Evolutionary conservation across 2,329 filamentous ascomycete species (phyloP).

Genomic region (Calonectria montana): DNA sequence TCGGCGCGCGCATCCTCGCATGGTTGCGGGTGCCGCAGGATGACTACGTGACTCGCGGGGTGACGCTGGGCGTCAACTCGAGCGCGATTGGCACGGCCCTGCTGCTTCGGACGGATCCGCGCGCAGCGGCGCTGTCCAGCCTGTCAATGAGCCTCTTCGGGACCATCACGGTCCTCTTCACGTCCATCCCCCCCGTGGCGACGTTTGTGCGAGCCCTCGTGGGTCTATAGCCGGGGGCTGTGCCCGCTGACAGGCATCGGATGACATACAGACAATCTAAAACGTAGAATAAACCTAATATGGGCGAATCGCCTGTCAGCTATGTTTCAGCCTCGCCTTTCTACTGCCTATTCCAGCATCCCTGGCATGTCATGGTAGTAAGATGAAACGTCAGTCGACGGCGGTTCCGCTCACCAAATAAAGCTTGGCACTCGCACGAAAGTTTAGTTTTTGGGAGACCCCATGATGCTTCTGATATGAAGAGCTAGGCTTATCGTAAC

Average conservation of each 20-base stretch:
- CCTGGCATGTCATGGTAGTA: slow-evolving; percentile 9
- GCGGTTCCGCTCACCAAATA: slow-evolving; percentile 4
- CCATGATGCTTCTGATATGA: slow-evolving; percentile 1
- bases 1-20: slow-evolving; percentile 62
- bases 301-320: not conserved
- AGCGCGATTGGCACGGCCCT: slow-evolving; percentile 70
- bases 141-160: slow-evolving; percentile 72
- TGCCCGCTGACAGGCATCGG: not conserved
- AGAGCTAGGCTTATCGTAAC: not conserved
- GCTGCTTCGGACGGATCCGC: slow-evolving; percentile 65
- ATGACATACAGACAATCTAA: slow-evolving; percentile 6
- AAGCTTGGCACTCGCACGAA: slow-evolving; percentile 1
- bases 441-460: not conserved
- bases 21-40: slow-evolving; percentile 67
- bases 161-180: slow-evolving; percentile 68
- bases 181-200: slow-evolving; percentile 65
- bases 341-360: not conserved
- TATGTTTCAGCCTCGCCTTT: slow-evolving; percentile 9
- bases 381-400: slow-evolving; percentile 1
- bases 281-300: slow-evolving; percentile 7
- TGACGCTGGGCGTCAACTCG: slow-evolving; percentile 70
- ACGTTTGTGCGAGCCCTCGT: slow-evolving; percentile 60
- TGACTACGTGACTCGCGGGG: slow-evolving; percentile 72
- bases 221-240: slow-evolving; percentile 46
- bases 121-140: slow-evolving; percentile 69